Percentiles rank a stretch among this genome's conserved stretches.
Conservation (phyloP, 129 eudicot genomes). For the Glebionis coronaria region DNA sequence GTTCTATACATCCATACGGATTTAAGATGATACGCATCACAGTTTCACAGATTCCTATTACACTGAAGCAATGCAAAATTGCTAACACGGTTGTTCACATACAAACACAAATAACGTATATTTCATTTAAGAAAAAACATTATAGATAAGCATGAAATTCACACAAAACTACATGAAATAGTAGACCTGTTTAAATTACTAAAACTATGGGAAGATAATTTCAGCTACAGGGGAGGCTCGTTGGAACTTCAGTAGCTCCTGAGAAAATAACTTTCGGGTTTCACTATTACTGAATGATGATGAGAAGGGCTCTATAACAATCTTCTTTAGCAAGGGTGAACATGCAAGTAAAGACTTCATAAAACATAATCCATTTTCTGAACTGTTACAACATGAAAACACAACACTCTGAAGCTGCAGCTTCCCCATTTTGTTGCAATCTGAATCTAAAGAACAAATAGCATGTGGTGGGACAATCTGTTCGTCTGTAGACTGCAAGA, state of each 20-base stretch:
- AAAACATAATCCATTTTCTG: neutral
- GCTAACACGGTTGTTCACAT: no score
- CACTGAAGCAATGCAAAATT: no score
- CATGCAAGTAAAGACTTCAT: constrained; percentile 1
- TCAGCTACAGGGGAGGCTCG: constrained; percentile 1
- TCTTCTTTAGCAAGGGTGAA: constrained; percentile 2
- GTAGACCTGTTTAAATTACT: neutral
- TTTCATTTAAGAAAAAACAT: no score
- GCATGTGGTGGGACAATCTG: neutral
- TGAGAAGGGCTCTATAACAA: neutral
- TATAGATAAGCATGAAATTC: no score
- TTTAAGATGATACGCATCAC: no score
- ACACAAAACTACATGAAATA: neutral
- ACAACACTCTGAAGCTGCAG: neutral
- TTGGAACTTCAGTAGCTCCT: neutral
- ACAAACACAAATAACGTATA: no score
- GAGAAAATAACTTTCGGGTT: neutral
- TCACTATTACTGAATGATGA: neutral
- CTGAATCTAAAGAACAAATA: neutral
- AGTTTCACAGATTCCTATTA: no score
- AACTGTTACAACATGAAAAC: neutral
- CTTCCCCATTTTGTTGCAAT: neutral
- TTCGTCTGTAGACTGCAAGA: neutral
- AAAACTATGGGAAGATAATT: neutral
- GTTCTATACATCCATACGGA: no score